These are phyloP conservation scores for Tetrapyrgos nigripes DNA, from an alignment of 1,284 basidiomycete species.

Conservation along the genomic window DNA sequence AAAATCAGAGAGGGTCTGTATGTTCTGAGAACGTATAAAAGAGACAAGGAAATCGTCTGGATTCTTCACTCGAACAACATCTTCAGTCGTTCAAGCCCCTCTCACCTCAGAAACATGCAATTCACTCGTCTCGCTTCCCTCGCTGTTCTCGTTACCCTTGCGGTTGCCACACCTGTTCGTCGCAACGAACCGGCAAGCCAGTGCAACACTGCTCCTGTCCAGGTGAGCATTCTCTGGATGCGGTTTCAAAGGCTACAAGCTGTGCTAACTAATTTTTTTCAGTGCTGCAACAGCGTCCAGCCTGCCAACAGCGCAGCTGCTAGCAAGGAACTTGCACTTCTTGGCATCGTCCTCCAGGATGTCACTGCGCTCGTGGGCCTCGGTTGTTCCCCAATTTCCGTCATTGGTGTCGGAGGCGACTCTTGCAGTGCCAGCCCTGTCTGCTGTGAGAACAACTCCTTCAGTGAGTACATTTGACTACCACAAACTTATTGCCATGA, in stretches of 20 bases:
- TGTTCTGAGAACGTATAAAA: not conserved
- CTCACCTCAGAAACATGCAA: not conserved
- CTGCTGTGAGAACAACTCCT: constrained; percentile 18
- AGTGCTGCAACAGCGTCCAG: constrained; percentile 3
- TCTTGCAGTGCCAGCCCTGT: constrained; percentile 14
- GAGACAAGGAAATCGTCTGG: not conserved
- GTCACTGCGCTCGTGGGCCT: constrained; percentile 18
- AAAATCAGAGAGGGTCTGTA: not conserved
- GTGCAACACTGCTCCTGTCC: constrained; percentile 10
- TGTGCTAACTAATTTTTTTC: not conserved
- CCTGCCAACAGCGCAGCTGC: constrained; percentile 1
- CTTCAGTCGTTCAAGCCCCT: not conserved
- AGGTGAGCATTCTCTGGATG: not conserved
- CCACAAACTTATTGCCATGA: too few species aligned
- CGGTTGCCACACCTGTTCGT: constrained; percentile 17
- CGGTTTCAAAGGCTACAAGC: too few species aligned
- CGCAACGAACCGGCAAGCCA: constrained; percentile 8
- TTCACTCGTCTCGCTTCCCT: constrained; percentile 9
- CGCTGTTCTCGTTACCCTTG: constrained; percentile 15
- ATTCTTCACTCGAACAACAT: constrained; percentile 6
- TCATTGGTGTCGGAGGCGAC: constrained; percentile 11
- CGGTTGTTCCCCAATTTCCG: constrained; percentile 16
- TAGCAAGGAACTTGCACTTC: constrained; percentile 12
- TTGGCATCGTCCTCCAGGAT: constrained; percentile 15
- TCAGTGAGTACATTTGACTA: not conserved